Conservation (phyloP, 192 early-diverging fungal genomes). For the Paraglomus brasilianum region DNA sequence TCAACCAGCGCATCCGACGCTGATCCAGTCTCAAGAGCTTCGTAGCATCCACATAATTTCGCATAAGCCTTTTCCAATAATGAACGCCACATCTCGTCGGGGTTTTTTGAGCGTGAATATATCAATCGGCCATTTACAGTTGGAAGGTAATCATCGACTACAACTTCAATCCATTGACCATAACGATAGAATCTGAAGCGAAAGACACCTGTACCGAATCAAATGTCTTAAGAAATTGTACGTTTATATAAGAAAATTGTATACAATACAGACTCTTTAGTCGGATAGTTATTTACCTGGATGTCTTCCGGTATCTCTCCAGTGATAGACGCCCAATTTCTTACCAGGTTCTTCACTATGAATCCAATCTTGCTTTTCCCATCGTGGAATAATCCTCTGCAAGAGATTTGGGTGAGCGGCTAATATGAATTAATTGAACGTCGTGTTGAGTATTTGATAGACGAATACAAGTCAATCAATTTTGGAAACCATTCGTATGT, state of each 20-base stretch:
- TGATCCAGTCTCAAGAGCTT: slow-evolving; percentile 33
- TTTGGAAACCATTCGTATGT: too few species aligned
- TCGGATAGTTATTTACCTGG: slow-evolving; percentile 29
- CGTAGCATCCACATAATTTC: slow-evolving; percentile 47
- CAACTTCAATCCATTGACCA: slow-evolving; percentile 52
- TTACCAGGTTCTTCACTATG: slow-evolving; percentile 30
- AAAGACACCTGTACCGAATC: slow-evolving; percentile 38
- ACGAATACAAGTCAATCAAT: too few species aligned
- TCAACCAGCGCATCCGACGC: slow-evolving; percentile 41
- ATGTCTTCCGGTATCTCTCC: slow-evolving; percentile 27
- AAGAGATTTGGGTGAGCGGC: slow-evolving; percentile 25
- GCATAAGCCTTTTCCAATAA: slow-evolving; percentile 55
- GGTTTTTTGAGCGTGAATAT: slow-evolving; percentile 46
- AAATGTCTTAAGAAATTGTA: background rate
- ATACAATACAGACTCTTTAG: too few species aligned
- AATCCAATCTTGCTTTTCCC: slow-evolving; percentile 28
- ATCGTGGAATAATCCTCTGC: slow-evolving; percentile 27
- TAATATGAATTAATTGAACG: too few species aligned
- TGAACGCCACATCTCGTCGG: slow-evolving; percentile 47
- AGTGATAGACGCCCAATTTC: slow-evolving; percentile 21
- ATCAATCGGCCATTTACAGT: slow-evolving; percentile 35
- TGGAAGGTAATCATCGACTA: slow-evolving; percentile 53
- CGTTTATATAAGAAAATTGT: too few species aligned
- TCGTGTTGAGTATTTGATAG: too few species aligned
- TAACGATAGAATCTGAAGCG: slow-evolving; percentile 49